Percentiles rank a stretch among this genome's conserved stretches.
Conservation (phyloP, 148 eudicot genomes). For the Amaranthus palmeri region DNA sequence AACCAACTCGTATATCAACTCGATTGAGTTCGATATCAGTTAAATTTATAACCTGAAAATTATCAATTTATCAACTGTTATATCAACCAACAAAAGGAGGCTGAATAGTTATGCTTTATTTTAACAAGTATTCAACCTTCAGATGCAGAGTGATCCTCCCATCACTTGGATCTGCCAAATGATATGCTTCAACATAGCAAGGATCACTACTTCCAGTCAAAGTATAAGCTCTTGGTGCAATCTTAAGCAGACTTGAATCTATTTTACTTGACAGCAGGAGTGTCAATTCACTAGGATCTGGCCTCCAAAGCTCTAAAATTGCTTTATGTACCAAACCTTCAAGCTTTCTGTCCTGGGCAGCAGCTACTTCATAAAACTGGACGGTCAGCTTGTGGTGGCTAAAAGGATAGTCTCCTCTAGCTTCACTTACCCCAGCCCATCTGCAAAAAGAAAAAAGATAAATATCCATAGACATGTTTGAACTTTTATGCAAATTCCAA, state of each 20-base stretch:
- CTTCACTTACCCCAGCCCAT: constrained; percentile 93
- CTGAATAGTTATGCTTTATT: neutral
- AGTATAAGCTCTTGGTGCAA: constrained; percentile 75
- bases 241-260: constrained; percentile 65
- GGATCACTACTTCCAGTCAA: constrained; percentile 97
- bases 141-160: constrained; percentile 90
- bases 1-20: constrained; percentile 81
- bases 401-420: constrained; percentile 93
- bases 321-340: constrained; percentile 98
- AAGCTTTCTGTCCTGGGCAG: constrained; percentile 93
- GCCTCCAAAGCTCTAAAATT: constrained; percentile 93
- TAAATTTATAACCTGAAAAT: constrained; percentile 76
- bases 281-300: constrained; percentile 84
- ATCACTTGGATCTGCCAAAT: constrained; percentile 91
- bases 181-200: constrained; percentile 95
- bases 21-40: constrained; percentile 88
- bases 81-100: neutral
- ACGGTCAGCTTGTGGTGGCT: constrained; percentile 97
- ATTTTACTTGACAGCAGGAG: constrained; percentile 64
- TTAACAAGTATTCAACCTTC: constrained; percentile 44
- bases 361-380: constrained; percentile 90
- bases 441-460: constrained; percentile 31
- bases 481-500: neutral
- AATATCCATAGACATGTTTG: constrained; percentile 9
- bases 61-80: constrained; percentile 16